Evolutionary conservation across 345 rosid genomes (phyloP).

Genomic region (Citrus maxima): DNA sequence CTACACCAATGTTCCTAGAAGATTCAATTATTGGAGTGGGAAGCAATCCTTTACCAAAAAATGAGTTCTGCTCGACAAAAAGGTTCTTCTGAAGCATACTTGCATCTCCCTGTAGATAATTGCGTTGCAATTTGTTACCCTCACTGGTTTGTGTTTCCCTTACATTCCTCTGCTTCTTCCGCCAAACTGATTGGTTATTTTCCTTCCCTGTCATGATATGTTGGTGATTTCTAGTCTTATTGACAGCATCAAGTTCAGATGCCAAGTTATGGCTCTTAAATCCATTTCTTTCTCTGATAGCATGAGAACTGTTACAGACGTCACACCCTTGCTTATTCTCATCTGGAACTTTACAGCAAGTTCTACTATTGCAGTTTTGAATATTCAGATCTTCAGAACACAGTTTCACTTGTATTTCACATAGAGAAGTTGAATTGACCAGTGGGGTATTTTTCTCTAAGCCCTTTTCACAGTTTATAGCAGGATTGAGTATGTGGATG

Average conservation of each 20-base stretch:
- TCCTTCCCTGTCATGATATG: neutral
- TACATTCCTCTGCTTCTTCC: conserved; percentile 5
- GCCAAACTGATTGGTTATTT: neutral
- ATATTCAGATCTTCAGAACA: neutral
- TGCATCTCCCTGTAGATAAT: neutral
- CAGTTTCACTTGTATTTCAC: neutral
- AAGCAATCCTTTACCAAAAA: neutral
- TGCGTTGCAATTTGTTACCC: neutral
- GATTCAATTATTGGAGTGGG: conserved; percentile 4
- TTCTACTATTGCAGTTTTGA: neutral
- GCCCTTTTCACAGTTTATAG: neutral
- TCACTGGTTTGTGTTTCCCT: neutral
- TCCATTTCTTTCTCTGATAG: neutral
- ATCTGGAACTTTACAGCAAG: neutral
- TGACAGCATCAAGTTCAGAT: neutral
- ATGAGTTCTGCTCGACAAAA: neutral
- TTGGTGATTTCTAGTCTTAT: neutral
- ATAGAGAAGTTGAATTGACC: neutral
- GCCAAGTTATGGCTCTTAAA: neutral
- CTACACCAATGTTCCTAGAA: neutral
- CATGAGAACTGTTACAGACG: neutral
- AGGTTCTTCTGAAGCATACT: conserved; percentile 3
- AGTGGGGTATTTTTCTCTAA: neutral
- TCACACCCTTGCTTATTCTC: neutral
- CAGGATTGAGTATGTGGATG: too few species aligned